phyloP scores from a whole-genome alignment of 1,284 basidiomycete genomes.

The Ceratobasidium sp. region DNA sequence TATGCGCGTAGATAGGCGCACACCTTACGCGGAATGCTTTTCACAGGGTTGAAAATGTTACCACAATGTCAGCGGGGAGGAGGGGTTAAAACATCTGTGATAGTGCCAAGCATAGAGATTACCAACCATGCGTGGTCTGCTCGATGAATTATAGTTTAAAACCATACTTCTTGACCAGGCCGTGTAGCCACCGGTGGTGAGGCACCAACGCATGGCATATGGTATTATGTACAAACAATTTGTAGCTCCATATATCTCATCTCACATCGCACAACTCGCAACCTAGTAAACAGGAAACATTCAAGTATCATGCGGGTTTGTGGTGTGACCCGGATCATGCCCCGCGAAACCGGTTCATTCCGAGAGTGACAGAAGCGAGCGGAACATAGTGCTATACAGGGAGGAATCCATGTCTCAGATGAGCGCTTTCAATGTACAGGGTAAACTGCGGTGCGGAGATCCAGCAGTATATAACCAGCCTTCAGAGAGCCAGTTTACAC shows the following conservation, averaged over 20 bases:
- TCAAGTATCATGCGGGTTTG: not conserved
- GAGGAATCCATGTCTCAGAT: slow-evolving; percentile 16
- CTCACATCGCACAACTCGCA: slow-evolving; percentile 8
- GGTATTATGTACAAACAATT: not conserved
- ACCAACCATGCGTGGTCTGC: too few relatives aligned
- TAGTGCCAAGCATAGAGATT: not conserved
- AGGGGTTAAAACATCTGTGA: not conserved
- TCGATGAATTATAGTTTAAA: not conserved
- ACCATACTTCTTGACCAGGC: not conserved
- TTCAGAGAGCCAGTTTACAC: slow-evolving; percentile 4
- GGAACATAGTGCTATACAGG: slow-evolving; percentile 26
- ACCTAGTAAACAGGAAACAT: slow-evolving; percentile 12
- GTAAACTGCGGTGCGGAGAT: not conserved
- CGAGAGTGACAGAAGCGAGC: slow-evolving; percentile 3
- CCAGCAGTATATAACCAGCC: slow-evolving; percentile 32
- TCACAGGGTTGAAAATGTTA: not conserved
- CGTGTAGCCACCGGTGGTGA: not conserved
- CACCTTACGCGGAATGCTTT: not conserved
- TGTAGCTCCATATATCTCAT: slow-evolving; percentile 1
- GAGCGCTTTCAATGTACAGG: slow-evolving; percentile 17
- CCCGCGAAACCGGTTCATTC: slow-evolving; percentile 28
- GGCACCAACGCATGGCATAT: not conserved
- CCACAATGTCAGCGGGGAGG: not conserved
- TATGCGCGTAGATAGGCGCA: not conserved
- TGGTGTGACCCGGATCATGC: slow-evolving; percentile 28